These are phyloP conservation scores for Bombardia bombarda DNA, from an alignment of 495 filamentous ascomycete genomes.

Conservation along the genomic window DNA sequence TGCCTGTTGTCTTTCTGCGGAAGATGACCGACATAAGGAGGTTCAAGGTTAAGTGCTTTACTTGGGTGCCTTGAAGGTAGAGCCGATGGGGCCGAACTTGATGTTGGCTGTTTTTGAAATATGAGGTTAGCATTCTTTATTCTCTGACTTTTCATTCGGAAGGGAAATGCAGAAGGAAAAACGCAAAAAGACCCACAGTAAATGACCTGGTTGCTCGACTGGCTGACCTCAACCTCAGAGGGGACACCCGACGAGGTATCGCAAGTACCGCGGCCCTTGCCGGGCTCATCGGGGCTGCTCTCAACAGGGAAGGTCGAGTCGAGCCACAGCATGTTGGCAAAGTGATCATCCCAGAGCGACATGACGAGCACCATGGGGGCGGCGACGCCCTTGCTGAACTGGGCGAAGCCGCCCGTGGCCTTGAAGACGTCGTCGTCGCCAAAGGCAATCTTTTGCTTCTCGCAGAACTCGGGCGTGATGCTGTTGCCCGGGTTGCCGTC, in stretches of 20 bases:
- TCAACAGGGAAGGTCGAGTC: slow-evolving; percentile 62
- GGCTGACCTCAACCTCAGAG: slow-evolving; percentile 43
- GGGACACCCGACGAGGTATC: slow-evolving; percentile 49
- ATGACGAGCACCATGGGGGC: slow-evolving; percentile 63
- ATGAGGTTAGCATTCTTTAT: not conserved
- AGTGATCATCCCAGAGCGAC: slow-evolving; percentile 69
- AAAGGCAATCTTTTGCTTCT: slow-evolving; percentile 30
- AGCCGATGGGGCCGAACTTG: slow-evolving; percentile 57
- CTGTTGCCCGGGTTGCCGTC: slow-evolving; percentile 43
- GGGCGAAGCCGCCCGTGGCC: slow-evolving; percentile 47
- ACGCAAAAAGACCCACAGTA: slow-evolving; percentile 23
- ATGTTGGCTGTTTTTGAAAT: slow-evolving; percentile 43
- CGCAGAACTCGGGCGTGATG: slow-evolving; percentile 14
- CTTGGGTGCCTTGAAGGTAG: slow-evolving; percentile 38
- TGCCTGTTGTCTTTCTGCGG: too few species aligned
- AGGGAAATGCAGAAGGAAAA: not conserved
- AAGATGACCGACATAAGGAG: not conserved
- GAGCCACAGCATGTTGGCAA: slow-evolving; percentile 72
- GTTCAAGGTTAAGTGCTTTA: not conserved
- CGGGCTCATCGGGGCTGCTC: slow-evolving; percentile 36
- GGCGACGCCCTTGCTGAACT: slow-evolving; percentile 46
- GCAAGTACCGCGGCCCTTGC: slow-evolving; percentile 63
- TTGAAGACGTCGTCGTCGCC: slow-evolving; percentile 51
- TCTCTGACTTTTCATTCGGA: not conserved
- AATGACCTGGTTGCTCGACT: slow-evolving; percentile 39